Evolutionary conservation across 2,329 filamentous ascomycete species (phyloP), one percentile per base, ranked within the genome.

Genomic region (Trichoderma arundinaceum): DNA sequence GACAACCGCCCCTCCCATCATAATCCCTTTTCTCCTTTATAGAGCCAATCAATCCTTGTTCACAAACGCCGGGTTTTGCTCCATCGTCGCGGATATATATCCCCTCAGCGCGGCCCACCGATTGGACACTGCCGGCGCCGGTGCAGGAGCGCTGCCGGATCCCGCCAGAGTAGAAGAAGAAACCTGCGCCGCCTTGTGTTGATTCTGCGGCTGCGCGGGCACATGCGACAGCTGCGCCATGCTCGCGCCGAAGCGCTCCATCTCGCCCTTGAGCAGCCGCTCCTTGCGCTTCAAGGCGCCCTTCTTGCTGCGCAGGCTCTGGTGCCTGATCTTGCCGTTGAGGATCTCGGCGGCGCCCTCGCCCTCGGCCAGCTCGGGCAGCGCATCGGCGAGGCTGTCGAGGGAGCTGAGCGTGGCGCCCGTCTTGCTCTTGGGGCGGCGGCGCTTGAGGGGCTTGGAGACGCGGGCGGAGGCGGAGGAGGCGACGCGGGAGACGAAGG

Each of bases 41-140:
- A 4, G 3, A 1, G 4, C 19, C 33, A 17, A 38, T 68, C 44
- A 77, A 7, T 66, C 69, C 64, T 76, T 74, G 19, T 65, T 70
- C 19, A 67, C 66, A 71, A 96, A 96, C 3, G 90, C 91, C 13
- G 90, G 87, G 71, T 94, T 94, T 77, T 92, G 90, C 79, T 97
- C 92, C 88, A 97, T 92, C 1, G 92, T 97, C 48, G 89, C 85
- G 1, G 91, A 90, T 59, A 97, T 96, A 74, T 94, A 96, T 9
- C 83, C 88, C 72, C 94, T 87, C 77, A 98, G 76, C 15, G 92
- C 92, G 35, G 90, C 90, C 90, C 92, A 97, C 64, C 91, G 82
- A 72, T 83, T 87, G 9, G 85, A 79, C 15, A 84, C 87, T 10
- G 79, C 75, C 7, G 68, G 65, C 15, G 65, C 63, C 5, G 62